Evolutionary conservation across 352 stramenopile genomes (phyloP), one percentile per base, ranked within the genome.

Genomic region (Phytophthora pluvialis): DNA sequence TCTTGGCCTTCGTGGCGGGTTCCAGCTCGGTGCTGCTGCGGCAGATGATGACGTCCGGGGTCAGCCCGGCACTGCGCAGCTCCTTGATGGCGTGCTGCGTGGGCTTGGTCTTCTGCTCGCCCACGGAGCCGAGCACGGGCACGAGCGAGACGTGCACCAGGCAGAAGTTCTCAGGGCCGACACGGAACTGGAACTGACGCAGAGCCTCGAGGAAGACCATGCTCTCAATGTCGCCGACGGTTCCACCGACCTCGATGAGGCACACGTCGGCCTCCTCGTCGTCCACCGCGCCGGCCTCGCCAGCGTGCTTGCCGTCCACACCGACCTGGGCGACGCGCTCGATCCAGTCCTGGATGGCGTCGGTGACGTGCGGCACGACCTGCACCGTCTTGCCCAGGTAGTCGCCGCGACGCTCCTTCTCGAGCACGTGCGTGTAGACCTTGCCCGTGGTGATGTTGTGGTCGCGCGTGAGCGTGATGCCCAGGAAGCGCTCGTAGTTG

Each of bases 51-150:
- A 99, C 87, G 50, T 98, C 94, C 0, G 98, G 97, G 47, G 88
- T 93, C 8, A 99, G 77, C 56, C 98, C 98, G 15, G 99, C 86
- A 21, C 82, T 97, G 32, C 97, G 83, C 49, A 99, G 88, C 83
- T 99, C 97, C 69, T 98, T 98, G 64, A 99, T 98, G 15, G 96
- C 97, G 80, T 99, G 98, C 85, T 99, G 98, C 40, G 98, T 99
- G 0, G 98, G 98, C 85, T 99, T 99, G 15, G 98, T 99, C 86
- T 99, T 99, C 85, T 99, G 98, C 82, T 99, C 98, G 33, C 97
- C 97, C 15, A 99, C 96, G n/a, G 88, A 97, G 3, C 97, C 97
- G 29, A 99, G 90, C 51, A 99, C 95, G 0, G 98, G 98, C 46
- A 99, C 97, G 3, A 99, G 86, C 29, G 89, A 98, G 9, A 99